phyloP scores from a whole-genome alignment of 257 asterid genomes.

The Solanum medicagineum region DNA sequence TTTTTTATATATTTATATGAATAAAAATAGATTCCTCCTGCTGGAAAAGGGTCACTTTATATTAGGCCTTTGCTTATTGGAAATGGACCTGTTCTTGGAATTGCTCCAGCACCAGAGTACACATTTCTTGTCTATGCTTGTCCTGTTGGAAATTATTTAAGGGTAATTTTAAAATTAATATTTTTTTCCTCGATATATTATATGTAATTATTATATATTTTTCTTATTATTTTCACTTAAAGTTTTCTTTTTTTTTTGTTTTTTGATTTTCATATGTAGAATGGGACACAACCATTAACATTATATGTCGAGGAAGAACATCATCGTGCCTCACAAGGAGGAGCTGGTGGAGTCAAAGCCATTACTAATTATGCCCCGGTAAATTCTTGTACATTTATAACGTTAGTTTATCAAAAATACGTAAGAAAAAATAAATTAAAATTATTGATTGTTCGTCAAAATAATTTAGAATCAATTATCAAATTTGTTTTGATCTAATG shows the following conservation, averaged over 20 bases:
- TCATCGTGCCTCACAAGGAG: slow-evolving; percentile 79
- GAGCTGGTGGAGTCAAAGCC: slow-evolving; percentile 78
- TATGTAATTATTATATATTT: not conserved
- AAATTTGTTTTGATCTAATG: too few species aligned
- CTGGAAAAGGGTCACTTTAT: slow-evolving; percentile 79
- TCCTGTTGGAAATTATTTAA: slow-evolving; percentile 80
- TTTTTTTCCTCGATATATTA: not conserved
- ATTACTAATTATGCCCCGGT: slow-evolving; percentile 82
- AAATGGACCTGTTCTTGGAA: slow-evolving; percentile 67
- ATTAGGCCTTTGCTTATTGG: slow-evolving; percentile 79
- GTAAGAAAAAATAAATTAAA: too few species aligned
- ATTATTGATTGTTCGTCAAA: too few species aligned
- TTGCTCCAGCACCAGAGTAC: slow-evolving; percentile 69
- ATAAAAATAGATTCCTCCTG: slow-evolving; percentile 64
- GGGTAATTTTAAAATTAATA: slow-evolving; percentile 18
- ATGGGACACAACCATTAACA: slow-evolving; percentile 40
- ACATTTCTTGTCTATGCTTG: slow-evolving; percentile 75
- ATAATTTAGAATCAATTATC: too few species aligned
- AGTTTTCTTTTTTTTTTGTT: not conserved
- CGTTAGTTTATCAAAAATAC: too few species aligned
- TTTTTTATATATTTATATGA: too few species aligned
- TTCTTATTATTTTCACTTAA: not conserved
- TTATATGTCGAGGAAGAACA: slow-evolving; percentile 53
- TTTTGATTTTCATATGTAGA: slow-evolving; percentile 17
- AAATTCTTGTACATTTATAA: not conserved